These are phyloP conservation scores for Colletotrichum euphorbiae DNA, from an alignment of 2,329 filamentous ascomycete species.

Conservation along the genomic window DNA sequence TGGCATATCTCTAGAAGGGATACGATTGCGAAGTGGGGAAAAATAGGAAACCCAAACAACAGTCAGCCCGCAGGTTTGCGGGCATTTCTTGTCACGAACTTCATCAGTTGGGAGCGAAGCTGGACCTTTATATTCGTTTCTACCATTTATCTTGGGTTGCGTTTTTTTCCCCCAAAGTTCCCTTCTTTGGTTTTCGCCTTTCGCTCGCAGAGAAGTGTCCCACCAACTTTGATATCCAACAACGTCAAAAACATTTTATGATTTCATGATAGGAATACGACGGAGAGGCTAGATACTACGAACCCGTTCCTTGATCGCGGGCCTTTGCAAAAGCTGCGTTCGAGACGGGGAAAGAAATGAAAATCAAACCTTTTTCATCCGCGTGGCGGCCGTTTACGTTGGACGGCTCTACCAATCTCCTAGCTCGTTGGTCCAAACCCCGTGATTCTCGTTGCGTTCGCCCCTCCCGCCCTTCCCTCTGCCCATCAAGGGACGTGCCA, in stretches of 20 bases:
- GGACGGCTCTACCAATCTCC: no score
- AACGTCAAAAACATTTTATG: slow-evolving; percentile 23
- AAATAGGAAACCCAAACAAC: background rate
- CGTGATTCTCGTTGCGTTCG: background rate
- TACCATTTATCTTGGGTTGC: background rate
- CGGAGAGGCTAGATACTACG: background rate
- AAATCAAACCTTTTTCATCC: background rate
- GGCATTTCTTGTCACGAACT: slow-evolving; percentile 16
- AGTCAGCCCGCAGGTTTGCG: slow-evolving; percentile 7
- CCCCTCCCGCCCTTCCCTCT: background rate
- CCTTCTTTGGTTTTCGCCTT: slow-evolving; percentile 11
- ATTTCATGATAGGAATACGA: slow-evolving; percentile 35
- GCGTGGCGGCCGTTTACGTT: background rate
- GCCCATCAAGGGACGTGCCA: background rate
- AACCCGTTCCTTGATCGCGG: background rate
- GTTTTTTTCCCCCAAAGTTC: background rate
- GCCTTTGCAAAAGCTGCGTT: background rate
- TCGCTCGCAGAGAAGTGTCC: background rate
- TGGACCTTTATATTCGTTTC: slow-evolving; percentile 22
- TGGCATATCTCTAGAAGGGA: slow-evolving; percentile 29
- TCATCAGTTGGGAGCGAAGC: slow-evolving; percentile 22
- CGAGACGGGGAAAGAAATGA: background rate
- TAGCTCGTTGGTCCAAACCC: background rate
- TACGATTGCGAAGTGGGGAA: background rate
- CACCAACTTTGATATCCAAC: slow-evolving; percentile 29